These are phyloP conservation scores for Pseudogymnoascus sp. DNA, from an alignment of 2,329 filamentous ascomycete species.

Conservation along the genomic window DNA sequence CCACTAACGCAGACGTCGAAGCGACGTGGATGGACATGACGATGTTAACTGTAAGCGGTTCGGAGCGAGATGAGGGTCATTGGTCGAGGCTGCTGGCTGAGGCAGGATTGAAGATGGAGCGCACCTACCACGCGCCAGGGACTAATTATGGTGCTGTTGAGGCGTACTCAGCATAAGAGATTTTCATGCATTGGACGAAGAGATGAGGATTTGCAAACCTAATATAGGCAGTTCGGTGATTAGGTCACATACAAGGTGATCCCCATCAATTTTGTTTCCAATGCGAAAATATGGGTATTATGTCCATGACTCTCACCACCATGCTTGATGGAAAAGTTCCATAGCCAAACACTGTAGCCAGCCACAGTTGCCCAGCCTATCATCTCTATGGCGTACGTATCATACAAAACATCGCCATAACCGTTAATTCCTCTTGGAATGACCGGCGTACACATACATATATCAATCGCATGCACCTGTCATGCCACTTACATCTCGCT, in stretches of 20 bases:
- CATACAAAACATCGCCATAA: not conserved
- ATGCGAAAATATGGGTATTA: not conserved
- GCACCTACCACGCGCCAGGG: constrained; percentile 4
- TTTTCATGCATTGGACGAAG: not conserved
- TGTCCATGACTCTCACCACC: not conserved
- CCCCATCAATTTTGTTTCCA: not conserved
- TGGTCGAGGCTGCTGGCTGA: constrained; percentile 11
- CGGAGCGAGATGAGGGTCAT: constrained; percentile 11
- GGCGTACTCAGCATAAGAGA: constrained; percentile 5
- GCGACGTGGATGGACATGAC: constrained; percentile 11
- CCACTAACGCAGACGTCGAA: not conserved
- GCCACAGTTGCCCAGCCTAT: not conserved
- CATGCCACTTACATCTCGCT: not conserved
- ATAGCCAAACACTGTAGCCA: not conserved
- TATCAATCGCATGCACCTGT: not conserved
- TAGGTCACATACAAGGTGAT: not conserved
- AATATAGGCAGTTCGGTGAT: not conserved
- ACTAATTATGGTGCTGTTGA: constrained; percentile 7
- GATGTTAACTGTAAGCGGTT: constrained; percentile 13
- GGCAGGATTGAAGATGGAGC: constrained; percentile 9
- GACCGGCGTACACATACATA: not conserved
- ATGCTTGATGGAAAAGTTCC: not conserved
- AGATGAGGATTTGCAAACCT: not conserved
- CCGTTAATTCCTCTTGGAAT: not conserved
- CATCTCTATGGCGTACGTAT: not conserved